phyloP scores from a whole-genome alignment of 345 rosid genomes.

The Acer negundo region DNA sequence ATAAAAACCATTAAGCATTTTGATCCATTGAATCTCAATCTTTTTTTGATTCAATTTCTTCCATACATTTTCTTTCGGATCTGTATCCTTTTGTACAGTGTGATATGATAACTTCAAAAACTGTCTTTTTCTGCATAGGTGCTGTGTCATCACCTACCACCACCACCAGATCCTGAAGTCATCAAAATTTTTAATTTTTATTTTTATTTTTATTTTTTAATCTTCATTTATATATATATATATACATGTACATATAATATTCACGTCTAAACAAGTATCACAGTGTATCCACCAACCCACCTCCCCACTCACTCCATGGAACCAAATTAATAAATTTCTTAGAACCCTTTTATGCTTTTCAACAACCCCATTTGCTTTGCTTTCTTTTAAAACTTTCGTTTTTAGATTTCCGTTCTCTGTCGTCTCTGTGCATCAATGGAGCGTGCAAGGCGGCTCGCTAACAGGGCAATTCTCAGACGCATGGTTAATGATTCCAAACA shows the following conservation, averaged over 20 bases:
- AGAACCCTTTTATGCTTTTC: not conserved
- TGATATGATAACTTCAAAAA: slow-evolving; percentile 13
- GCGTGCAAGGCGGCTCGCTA: slow-evolving; percentile 87
- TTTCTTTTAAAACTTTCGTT: not conserved
- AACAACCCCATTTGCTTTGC: slow-evolving; percentile 21
- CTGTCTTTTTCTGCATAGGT: slow-evolving; percentile 44
- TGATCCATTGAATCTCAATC: slow-evolving; percentile 81
- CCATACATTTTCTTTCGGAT: slow-evolving; percentile 49
- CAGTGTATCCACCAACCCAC: slow-evolving; percentile 31
- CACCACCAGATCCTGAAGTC: slow-evolving; percentile 29
- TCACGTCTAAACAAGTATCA: slow-evolving; percentile 19
- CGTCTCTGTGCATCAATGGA: slow-evolving; percentile 50
- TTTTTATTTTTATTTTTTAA: not conserved
- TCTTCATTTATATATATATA: not conserved
- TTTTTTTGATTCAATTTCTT: slow-evolving; percentile 45
- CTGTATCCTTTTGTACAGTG: slow-evolving; percentile 17
- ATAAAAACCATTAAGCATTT: slow-evolving; percentile 28
- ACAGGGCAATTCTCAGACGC: slow-evolving; percentile 77
- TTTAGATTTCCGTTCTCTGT: not conserved
- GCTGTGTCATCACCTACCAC: slow-evolving; percentile 38
- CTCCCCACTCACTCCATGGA: slow-evolving; percentile 29
- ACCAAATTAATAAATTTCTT: slow-evolving; percentile 18
- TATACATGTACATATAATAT: not conserved
- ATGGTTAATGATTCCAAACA: slow-evolving; percentile 59
- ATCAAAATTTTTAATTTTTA: not conserved